Percentiles rank a stretch among this genome's conserved stretches.
Evolutionary conservation across 1,284 basidiomycete species (phyloP).

Genomic region (Tylopilus sp.): DNA sequence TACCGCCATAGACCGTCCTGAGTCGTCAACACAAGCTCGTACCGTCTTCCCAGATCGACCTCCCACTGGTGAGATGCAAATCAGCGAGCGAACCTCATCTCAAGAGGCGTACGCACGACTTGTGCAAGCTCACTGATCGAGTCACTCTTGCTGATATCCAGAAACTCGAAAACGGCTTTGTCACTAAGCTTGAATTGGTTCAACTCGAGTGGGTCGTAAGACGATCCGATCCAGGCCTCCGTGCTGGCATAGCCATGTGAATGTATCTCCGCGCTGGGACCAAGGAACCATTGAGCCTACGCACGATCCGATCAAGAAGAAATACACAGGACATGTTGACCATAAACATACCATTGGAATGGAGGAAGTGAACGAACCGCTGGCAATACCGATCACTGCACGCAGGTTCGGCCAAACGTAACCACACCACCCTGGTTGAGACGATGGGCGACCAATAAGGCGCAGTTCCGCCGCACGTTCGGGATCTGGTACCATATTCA

Average conservation of each 20-base stretch:
- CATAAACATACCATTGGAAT: slow-evolving; percentile 10
- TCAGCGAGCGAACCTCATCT: neutral
- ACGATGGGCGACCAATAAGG: slow-evolving; percentile 18
- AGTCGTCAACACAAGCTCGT: slow-evolving; percentile 22
- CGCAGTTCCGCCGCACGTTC: slow-evolving; percentile 21
- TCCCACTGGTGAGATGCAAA: slow-evolving; percentile 18
- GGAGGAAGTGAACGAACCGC: slow-evolving; percentile 12
- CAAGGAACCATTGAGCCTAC: slow-evolving; percentile 16
- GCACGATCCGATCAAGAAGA: neutral
- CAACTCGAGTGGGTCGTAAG: slow-evolving; percentile 9
- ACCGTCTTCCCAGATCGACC: slow-evolving; percentile 14
- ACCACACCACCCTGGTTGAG: slow-evolving; percentile 17
- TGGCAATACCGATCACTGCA: slow-evolving; percentile 5
- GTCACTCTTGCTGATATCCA: slow-evolving; percentile 13
- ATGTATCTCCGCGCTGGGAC: slow-evolving; percentile 5
- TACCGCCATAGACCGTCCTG: slow-evolving; percentile 28
- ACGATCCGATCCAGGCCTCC: slow-evolving; percentile 7
- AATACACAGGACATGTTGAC: neutral
- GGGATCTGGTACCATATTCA: slow-evolving; percentile 12
- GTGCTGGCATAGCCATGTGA: slow-evolving; percentile 7
- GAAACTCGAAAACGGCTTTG: slow-evolving; percentile 17
- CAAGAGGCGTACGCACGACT: slow-evolving; percentile 7
- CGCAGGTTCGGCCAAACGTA: slow-evolving; percentile 14
- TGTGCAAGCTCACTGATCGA: slow-evolving; percentile 3
- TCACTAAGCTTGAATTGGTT: slow-evolving; percentile 8